These are phyloP conservation scores for Auxenochlorella protothecoides DNA, from an alignment of 139 green algal species.

Conservation along the genomic window DNA sequence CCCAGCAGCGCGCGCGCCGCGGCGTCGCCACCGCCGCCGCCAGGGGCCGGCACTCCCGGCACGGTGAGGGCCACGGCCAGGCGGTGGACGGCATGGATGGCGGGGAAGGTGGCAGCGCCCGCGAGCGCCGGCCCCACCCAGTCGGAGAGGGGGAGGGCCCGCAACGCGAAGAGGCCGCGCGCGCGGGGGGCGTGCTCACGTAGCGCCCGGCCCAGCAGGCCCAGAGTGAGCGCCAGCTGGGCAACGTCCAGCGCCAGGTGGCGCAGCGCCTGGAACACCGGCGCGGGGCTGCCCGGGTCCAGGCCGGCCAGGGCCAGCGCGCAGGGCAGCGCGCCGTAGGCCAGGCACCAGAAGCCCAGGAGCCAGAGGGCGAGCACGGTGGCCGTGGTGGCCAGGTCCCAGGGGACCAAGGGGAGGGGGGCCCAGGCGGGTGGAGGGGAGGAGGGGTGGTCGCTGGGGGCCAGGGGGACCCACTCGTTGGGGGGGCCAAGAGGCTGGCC, in stretches of 20 bases:
- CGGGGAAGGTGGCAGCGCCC: slow-evolving; percentile 24
- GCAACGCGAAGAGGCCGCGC: slow-evolving; percentile 26
- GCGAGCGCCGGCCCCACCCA: slow-evolving; percentile 24
- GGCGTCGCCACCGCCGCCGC: slow-evolving; percentile 8
- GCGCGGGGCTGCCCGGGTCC: slow-evolving; percentile 24
- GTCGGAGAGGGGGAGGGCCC: slow-evolving; percentile 5
- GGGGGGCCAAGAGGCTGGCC: too few relatives aligned
- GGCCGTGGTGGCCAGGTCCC: slow-evolving; percentile 11
- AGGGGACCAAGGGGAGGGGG: slow-evolving; percentile 8
- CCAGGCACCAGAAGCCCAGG: slow-evolving; percentile 62
- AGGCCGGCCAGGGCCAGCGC: slow-evolving; percentile 43
- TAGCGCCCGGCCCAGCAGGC: slow-evolving; percentile 57
- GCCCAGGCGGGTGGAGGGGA: too few relatives aligned
- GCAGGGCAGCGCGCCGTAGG: slow-evolving; percentile 53
- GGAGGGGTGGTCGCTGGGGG: too few relatives aligned
- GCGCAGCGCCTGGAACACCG: slow-evolving; percentile 18
- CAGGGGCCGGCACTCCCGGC: neutral
- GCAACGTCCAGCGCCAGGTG: slow-evolving; percentile 62
- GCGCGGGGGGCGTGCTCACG: slow-evolving; percentile 32
- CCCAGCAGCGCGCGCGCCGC: slow-evolving; percentile 1
- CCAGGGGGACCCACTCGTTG: too few relatives aligned
- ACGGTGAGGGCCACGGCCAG: slow-evolving; percentile 8
- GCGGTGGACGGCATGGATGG: slow-evolving; percentile 18
- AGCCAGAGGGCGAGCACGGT: slow-evolving; percentile 81
- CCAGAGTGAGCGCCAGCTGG: slow-evolving; percentile 50